Conservation (phyloP, 441 rosid genomes). For the Arabidopsis hybrid region DNA sequence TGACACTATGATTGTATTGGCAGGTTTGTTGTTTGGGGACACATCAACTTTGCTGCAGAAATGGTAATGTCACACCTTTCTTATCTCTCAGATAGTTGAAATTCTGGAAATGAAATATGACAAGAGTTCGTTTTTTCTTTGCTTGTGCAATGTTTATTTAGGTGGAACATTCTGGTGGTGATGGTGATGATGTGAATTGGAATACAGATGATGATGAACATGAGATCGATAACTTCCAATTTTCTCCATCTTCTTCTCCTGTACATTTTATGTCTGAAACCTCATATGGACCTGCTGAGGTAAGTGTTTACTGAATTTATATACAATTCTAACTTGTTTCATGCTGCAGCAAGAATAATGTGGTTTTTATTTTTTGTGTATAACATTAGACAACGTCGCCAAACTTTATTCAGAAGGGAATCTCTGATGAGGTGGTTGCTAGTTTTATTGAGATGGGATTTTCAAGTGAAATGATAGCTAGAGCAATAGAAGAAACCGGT, state of each 20-base stretch:
- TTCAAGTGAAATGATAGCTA: constrained; percentile 55
- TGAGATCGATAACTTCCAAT: constrained; percentile 54
- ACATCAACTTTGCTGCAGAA: background rate
- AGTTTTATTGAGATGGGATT: constrained; percentile 76
- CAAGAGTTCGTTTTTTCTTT: background rate
- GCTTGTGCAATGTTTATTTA: constrained; percentile 31
- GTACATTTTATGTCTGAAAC: constrained; percentile 26
- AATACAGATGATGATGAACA: constrained; percentile 72
- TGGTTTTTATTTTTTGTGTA: background rate
- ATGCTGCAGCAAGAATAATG: background rate
- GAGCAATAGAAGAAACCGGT: constrained; percentile 56
- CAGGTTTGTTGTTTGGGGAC: constrained; percentile 4
- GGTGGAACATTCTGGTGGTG: constrained; percentile 51
- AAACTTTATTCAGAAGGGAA: constrained; percentile 9
- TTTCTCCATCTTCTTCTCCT: constrained; percentile 45
- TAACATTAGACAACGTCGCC: constrained; percentile 46
- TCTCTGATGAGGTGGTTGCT: constrained; percentile 41
- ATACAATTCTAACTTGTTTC: constrained; percentile 44
- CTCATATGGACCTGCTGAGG: constrained; percentile 22
- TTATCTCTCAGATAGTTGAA: background rate
- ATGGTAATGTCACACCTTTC: constrained; percentile 1
- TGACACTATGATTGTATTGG: background rate
- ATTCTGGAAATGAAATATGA: background rate
- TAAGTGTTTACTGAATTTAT: constrained; percentile 41
- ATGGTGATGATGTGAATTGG: constrained; percentile 60